These are phyloP conservation scores for Pythium scleroteichum DNA, from an alignment of 352 stramenopile genomes.

Conservation along the genomic window DNA sequence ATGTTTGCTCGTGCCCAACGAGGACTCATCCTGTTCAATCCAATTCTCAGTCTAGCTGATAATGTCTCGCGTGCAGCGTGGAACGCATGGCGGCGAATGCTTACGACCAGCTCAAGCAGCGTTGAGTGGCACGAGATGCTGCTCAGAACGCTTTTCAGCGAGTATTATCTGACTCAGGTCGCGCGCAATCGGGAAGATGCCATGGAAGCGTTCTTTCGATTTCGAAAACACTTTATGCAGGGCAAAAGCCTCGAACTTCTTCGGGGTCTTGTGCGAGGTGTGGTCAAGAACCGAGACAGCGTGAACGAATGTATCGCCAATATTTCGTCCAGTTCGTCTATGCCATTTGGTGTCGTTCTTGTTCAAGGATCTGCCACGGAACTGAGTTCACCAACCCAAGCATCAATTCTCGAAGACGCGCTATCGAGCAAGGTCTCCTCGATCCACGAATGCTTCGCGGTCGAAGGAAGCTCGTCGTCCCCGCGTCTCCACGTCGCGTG, in stretches of 20 bases:
- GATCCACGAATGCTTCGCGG: conserved; percentile 10
- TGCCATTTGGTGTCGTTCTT: conserved; percentile 50
- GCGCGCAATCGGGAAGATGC: conserved; percentile 39
- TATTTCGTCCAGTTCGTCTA: conserved; percentile 21
- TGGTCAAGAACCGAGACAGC: conserved; percentile 45
- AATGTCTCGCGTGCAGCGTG: conserved; percentile 2
- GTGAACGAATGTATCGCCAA: conserved; percentile 31
- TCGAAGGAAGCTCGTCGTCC: background rate
- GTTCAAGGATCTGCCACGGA: conserved; percentile 39
- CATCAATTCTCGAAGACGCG: conserved; percentile 18
- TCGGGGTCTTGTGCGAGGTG: conserved; percentile 40
- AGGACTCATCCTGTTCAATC: conserved; percentile 62
- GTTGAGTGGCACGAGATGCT: conserved; percentile 58
- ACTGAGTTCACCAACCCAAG: conserved; percentile 26
- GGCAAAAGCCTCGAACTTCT: conserved; percentile 32
- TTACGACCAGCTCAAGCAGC: conserved; percentile 17
- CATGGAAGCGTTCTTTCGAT: conserved; percentile 54
- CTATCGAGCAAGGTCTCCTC: conserved; percentile 13
- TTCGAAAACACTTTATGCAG: conserved; percentile 50
- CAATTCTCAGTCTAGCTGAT: conserved; percentile 7
- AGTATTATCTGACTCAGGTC: conserved; percentile 63
- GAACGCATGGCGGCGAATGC: conserved; percentile 22
- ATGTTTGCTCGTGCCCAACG: conserved; percentile 48
- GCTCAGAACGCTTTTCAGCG: conserved; percentile 47
- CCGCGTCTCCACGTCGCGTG: conserved; percentile 38